Evolutionary conservation across 2,329 filamentous ascomycete genomes (phyloP).

Genomic region (Phaeophleospora eucalypticola): DNA sequence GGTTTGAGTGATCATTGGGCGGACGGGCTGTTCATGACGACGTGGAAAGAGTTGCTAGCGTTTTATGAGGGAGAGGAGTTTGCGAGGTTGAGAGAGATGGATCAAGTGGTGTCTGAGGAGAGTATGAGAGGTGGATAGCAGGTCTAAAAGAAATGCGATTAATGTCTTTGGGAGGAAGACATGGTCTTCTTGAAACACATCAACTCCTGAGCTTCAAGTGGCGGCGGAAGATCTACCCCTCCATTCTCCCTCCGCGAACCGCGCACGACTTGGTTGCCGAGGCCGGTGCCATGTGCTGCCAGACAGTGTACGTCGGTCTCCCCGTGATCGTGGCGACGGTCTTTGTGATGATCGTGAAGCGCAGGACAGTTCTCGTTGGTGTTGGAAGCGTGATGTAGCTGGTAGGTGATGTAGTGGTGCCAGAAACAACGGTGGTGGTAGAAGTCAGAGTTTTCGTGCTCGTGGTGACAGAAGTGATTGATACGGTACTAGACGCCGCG

Average conservation of each 20-base stretch:
- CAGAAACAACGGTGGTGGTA: constrained; percentile 5
- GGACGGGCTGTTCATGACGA: constrained; percentile 1
- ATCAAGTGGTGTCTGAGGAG: not conserved
- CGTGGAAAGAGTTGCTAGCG: constrained; percentile 6
- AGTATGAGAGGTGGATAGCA: too few relatives aligned
- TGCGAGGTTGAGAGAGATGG: constrained; percentile 1
- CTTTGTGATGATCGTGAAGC: constrained; percentile 1
- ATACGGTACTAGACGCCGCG: constrained; percentile 3
- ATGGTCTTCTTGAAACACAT: too few relatives aligned
- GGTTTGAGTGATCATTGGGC: constrained; percentile 5
- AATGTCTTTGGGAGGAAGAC: too few relatives aligned
- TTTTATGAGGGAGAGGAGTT: constrained; percentile 10
- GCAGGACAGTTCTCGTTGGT: constrained; percentile 1
- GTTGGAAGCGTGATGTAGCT: constrained; percentile 6
- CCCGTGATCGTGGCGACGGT: constrained; percentile 5
- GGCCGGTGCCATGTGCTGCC: not conserved
- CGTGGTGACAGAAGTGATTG: constrained; percentile 9
- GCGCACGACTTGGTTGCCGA: not conserved
- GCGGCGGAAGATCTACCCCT: not conserved
- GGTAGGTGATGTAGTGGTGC: constrained; percentile 2
- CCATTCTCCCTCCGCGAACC: constrained; percentile 1
- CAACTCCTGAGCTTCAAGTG: too few relatives aligned
- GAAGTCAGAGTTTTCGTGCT: constrained; percentile 8
- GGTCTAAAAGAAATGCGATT: too few relatives aligned
- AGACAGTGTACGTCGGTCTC: constrained; percentile 1